These are phyloP conservation scores for Orbilia ellipsospora DNA, from an alignment of 2,329 filamentous ascomycete genomes.

Conservation along the genomic window DNA sequence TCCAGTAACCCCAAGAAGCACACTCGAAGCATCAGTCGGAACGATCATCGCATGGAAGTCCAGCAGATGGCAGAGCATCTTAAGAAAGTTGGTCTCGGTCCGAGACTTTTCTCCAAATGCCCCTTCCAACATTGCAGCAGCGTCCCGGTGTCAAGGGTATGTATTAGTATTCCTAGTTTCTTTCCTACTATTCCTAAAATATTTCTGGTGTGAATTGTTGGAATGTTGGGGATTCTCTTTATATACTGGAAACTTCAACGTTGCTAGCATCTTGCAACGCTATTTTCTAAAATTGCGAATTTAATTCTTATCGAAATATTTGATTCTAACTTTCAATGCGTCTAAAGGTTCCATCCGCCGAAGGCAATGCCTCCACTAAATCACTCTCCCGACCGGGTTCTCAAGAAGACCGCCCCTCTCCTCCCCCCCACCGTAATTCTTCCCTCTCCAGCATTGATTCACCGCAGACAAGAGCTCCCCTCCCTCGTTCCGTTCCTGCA, in stretches of 20 bases:
- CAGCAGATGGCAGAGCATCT: slow-evolving; percentile 53
- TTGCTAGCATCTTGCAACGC: too few species aligned
- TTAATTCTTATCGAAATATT: not conserved
- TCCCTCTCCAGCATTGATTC: slow-evolving; percentile 44
- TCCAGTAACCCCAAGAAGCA: slow-evolving; percentile 7
- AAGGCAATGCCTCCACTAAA: slow-evolving; percentile 34
- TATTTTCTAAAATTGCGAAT: not conserved
- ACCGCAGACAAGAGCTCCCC: slow-evolving; percentile 37
- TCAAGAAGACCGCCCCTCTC: slow-evolving; percentile 23
- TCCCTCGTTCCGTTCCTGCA: slow-evolving; percentile 47
- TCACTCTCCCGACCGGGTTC: slow-evolving; percentile 45
- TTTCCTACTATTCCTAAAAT: not conserved
- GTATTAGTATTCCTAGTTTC: slow-evolving; percentile 3
- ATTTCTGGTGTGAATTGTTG: not conserved
- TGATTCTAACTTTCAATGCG: not conserved
- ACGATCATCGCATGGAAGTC: slow-evolving; percentile 41
- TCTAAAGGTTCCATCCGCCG: slow-evolving; percentile 37
- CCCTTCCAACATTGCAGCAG: slow-evolving; percentile 45
- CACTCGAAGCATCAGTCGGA: slow-evolving; percentile 38
- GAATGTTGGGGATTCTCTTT: not conserved
- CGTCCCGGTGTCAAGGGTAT: slow-evolving; percentile 45
- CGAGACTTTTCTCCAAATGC: slow-evolving; percentile 35
- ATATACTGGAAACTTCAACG: not conserved
- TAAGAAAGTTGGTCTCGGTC: slow-evolving; percentile 35
- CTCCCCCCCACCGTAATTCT: slow-evolving; percentile 31